Percentiles rank a stretch among this genome's conserved stretches.
These are phyloP conservation scores for Linum trigynum DNA, from an alignment of 345 rosid genomes.

Conservation along the genomic window DNA sequence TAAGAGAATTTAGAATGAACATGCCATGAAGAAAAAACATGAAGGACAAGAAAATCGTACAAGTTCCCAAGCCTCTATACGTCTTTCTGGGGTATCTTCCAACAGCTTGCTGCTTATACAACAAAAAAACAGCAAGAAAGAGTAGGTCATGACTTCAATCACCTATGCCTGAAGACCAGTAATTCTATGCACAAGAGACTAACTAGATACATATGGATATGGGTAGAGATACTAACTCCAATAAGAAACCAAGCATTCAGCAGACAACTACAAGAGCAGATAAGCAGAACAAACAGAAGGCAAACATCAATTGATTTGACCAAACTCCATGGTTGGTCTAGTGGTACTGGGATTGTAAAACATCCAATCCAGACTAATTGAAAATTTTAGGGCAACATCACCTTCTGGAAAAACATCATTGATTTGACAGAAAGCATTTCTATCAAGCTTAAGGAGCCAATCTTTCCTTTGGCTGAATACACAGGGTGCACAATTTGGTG, in stretches of 20 bases:
- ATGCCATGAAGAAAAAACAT: background rate
- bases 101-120: slow-evolving; percentile 45
- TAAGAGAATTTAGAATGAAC: background rate
- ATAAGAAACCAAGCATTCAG: background rate
- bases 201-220: background rate
- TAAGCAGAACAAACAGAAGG: background rate
- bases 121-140: background rate
- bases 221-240: background rate
- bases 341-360: too few relatives aligned
- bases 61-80: slow-evolving; percentile 75
- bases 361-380: too few relatives aligned
- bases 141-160: background rate
- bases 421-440: too few relatives aligned
- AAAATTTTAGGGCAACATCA: too few relatives aligned
- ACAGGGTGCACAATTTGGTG: too few relatives aligned
- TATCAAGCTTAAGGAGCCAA: too few relatives aligned
- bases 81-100: slow-evolving; percentile 30
- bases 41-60: slow-evolving; percentile 27
- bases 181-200: background rate
- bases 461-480: too few relatives aligned
- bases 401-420: too few relatives aligned
- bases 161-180: background rate
- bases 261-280: background rate
- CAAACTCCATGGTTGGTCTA: too few relatives aligned
- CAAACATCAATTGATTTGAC: background rate